phyloP scores from a whole-genome alignment of 2,329 filamentous ascomycete genomes.

The Fusarium brevicatenulatum region DNA sequence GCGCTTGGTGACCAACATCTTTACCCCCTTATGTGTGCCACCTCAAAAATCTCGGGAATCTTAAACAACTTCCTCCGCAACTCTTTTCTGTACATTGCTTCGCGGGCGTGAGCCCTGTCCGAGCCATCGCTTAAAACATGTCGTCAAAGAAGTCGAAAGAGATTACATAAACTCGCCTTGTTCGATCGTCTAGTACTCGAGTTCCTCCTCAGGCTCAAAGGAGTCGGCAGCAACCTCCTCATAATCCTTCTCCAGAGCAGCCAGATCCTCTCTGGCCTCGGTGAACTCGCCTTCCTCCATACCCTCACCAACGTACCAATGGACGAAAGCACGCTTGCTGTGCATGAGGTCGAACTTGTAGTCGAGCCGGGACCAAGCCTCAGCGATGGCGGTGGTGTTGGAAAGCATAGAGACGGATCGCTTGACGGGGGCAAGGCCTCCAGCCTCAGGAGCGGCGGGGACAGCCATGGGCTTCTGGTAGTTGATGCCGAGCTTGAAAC shows the following conservation, averaged over 20 bases:
- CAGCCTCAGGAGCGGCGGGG: slow-evolving; percentile 62
- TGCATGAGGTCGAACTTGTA: slow-evolving; percentile 84
- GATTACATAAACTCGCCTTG: slow-evolving; percentile 27
- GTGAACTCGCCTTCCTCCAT: slow-evolving; percentile 95
- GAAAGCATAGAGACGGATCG: slow-evolving; percentile 76
- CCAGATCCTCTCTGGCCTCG: slow-evolving; percentile 86
- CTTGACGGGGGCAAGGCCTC: slow-evolving; percentile 69
- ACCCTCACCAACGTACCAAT: slow-evolving; percentile 87
- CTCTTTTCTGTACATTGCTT: slow-evolving; percentile 38
- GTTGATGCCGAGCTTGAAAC: slow-evolving; percentile 81
- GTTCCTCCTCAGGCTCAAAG: slow-evolving; percentile 68
- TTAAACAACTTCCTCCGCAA: slow-evolving; percentile 42
- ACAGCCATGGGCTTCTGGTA: slow-evolving; percentile 74
- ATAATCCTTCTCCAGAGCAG: slow-evolving; percentile 87
- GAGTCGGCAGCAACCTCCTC: slow-evolving; percentile 85
- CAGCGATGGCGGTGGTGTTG: slow-evolving; percentile 79
- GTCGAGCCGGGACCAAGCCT: slow-evolving; percentile 77
- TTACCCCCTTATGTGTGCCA: slow-evolving; percentile 36
- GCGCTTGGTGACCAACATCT: slow-evolving; percentile 36
- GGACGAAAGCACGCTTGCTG: slow-evolving; percentile 79
- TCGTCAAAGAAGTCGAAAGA: slow-evolving; percentile 38
- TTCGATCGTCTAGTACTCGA: slow-evolving; percentile 76
- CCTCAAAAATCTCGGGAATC: slow-evolving; percentile 45
- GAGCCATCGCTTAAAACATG: slow-evolving; percentile 30
- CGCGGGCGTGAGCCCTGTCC: slow-evolving; percentile 20